Base-by-base conservation (phyloP, 495 filamentous ascomycete species). In the Tuber indicum region DNA sequence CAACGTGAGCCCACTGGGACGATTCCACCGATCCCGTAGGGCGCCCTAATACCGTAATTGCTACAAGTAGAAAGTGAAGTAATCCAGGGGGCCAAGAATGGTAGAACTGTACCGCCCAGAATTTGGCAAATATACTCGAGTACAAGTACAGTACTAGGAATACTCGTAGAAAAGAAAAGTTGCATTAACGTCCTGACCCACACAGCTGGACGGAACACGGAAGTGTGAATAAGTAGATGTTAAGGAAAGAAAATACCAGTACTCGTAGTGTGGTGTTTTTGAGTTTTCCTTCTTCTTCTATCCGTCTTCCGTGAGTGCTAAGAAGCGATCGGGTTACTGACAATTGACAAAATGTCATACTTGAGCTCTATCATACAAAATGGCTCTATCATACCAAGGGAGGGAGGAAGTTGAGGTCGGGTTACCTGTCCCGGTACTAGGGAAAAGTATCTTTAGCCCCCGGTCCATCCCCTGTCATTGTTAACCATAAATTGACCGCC, bases 401-500 rank as follows among this genome's bases (percentile, higher is more conserved):
- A 62, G n/a, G 52, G 14, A 32, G 32, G 32, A 1, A 16, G 52
- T 62, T 32, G 52, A 62, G 52, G 52, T 62, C 32, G 52, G 32
- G 52, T 66, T 66, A 26, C 12, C 1, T 0, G 10, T 46, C 8
- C 0, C 16, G 2, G 10, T 46, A 26, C 23, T 10, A n/a, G 12
- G 58, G 58, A 66, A 32, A 66, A 58, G 23, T 66, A 66, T 66
- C n/a, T 32, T 66, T 66, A 32, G n/a, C 12, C 58, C 58, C 3
- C n/a, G 7, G 12, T 7, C 26, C 58, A 66, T 66, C 58, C 58
- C 58, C 58, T 62, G 58, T 32, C 58, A 10, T 12, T 32, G 32
- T 66, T 66, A 66, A 66, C 58, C 58, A 66, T 66, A 66, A 66
- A 32, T 32, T 66, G 58, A 66, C 26, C 10, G 58, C 58, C 58